These are phyloP conservation scores for Sporothrix schenckii DNA, from an alignment of 2,329 filamentous ascomycete genomes.

Conservation along the genomic window DNA sequence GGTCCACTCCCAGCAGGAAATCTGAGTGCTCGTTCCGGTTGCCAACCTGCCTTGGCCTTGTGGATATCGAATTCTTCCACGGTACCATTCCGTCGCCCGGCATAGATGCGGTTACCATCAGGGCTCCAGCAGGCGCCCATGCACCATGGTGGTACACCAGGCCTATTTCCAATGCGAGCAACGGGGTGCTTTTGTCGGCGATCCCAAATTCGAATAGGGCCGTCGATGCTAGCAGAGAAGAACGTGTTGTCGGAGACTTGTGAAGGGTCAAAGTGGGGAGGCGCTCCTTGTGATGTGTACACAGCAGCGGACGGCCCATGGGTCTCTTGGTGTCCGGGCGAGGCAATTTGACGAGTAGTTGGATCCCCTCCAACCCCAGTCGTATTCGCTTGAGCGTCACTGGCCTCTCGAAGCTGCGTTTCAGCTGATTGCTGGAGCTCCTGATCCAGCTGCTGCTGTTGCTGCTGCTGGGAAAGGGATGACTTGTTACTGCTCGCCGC, in stretches of 20 bases:
- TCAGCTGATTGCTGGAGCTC: slow-evolving; percentile 28
- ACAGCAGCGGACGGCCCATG: slow-evolving; percentile 35
- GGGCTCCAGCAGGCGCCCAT: slow-evolving; percentile 97
- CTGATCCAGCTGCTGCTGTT: slow-evolving; percentile 28
- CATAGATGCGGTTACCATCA: slow-evolving; percentile 93
- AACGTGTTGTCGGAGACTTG: slow-evolving; percentile 78
- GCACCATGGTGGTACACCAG: slow-evolving; percentile 88
- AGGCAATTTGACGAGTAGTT: background rate
- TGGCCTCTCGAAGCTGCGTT: slow-evolving; percentile 25
- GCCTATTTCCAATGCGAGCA: slow-evolving; percentile 73
- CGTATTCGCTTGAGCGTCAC: background rate
- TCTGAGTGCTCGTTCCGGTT: slow-evolving; percentile 76
- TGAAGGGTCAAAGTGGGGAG: slow-evolving; percentile 54
- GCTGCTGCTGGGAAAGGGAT: slow-evolving; percentile 22
- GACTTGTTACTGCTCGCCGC: background rate
- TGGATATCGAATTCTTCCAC: slow-evolving; percentile 94
- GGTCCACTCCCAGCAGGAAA: slow-evolving; percentile 88
- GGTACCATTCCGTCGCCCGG: slow-evolving; percentile 83
- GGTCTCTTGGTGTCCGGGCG: background rate
- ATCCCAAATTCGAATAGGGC: slow-evolving; percentile 92
- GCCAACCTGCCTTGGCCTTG: slow-evolving; percentile 67
- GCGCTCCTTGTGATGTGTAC: slow-evolving; percentile 45
- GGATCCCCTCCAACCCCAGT: background rate
- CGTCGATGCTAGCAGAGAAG: slow-evolving; percentile 84
- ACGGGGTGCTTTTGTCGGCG: slow-evolving; percentile 73